phyloP scores from a whole-genome alignment of 108 stramenopile species.

The Chaetoceros muelleri region DNA sequence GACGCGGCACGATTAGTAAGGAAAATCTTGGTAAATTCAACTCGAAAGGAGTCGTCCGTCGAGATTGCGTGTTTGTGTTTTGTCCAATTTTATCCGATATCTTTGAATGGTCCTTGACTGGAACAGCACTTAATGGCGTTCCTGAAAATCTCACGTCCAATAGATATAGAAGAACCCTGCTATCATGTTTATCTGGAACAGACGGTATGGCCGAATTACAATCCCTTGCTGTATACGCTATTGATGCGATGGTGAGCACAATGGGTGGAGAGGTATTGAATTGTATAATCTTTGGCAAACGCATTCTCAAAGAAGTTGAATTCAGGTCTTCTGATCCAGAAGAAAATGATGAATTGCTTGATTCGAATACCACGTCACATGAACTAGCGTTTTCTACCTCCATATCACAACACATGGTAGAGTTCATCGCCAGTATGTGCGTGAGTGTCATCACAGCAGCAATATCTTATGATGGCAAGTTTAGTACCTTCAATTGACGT shows the following conservation, averaged over 20 bases:
- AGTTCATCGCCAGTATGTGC: conserved; percentile 19
- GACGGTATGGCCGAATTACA: conserved; percentile 27
- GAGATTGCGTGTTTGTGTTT: conserved; percentile 21
- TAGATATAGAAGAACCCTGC: conserved; percentile 25
- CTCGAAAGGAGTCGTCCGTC: neutral
- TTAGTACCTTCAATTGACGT: neutral
- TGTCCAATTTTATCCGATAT: conserved; percentile 15
- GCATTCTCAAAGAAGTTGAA: neutral
- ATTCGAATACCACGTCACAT: neutral
- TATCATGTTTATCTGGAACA: conserved; percentile 17
- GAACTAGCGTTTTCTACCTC: neutral
- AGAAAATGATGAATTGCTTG: neutral
- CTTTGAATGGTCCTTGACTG: neutral
- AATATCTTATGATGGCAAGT: conserved; percentile 7
- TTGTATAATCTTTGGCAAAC: neutral
- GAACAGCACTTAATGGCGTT: neutral
- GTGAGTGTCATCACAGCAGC: conserved; percentile 20
- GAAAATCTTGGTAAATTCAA: neutral
- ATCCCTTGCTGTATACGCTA: conserved; percentile 17
- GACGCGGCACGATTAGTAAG: neutral
- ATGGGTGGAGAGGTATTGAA: conserved; percentile 4
- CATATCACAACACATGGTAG: neutral
- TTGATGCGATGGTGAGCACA: conserved; percentile 23
- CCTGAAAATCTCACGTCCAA: conserved; percentile 6
- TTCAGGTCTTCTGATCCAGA: neutral